A percentile compares a stretch with the other conserved stretches of the same genome.
phyloP scores from a whole-genome alignment of 768 basidiomycete species.

The Naganishia friedmannii region DNA sequence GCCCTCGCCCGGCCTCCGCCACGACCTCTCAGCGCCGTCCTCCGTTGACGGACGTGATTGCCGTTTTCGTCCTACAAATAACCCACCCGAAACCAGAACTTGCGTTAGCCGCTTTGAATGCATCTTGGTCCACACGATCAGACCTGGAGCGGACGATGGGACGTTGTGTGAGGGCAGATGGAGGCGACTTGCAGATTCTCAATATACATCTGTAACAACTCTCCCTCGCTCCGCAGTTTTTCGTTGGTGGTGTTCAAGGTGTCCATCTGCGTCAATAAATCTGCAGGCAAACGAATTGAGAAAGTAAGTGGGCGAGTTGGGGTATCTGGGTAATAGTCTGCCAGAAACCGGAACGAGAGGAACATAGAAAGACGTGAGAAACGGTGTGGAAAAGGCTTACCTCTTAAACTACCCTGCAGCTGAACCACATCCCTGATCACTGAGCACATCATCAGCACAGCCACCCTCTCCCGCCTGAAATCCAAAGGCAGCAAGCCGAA shows the following conservation, averaged over 20 bases:
- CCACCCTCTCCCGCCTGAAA: neutral
- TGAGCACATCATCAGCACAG: neutral
- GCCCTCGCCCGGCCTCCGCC: too few species aligned
- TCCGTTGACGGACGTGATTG: slow-evolving; percentile 5
- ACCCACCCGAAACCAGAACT: too few species aligned
- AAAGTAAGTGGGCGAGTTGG: neutral
- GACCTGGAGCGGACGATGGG: too few species aligned
- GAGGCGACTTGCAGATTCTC: slow-evolving; percentile 4
- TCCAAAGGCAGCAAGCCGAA: neutral
- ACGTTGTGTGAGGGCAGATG: too few species aligned
- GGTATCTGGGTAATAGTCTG: too few species aligned
- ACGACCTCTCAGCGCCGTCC: neutral
- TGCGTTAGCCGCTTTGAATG: too few species aligned
- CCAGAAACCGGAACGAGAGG: too few species aligned
- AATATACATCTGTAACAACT: slow-evolving; percentile 22
- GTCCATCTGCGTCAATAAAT: slow-evolving; percentile 9
- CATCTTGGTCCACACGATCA: too few species aligned
- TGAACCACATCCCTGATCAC: slow-evolving; percentile 2
- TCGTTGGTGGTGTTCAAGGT: neutral
- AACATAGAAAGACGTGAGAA: neutral
- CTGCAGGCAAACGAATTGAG: neutral
- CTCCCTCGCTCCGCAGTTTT: slow-evolving; percentile 12
- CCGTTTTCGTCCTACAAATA: slow-evolving; percentile 10
- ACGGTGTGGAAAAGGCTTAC: neutral
- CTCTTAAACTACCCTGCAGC: neutral